phyloP scores from a whole-genome alignment of 2,329 filamentous ascomycete species.

The Ceratocystis cacaofunesta region DNA sequence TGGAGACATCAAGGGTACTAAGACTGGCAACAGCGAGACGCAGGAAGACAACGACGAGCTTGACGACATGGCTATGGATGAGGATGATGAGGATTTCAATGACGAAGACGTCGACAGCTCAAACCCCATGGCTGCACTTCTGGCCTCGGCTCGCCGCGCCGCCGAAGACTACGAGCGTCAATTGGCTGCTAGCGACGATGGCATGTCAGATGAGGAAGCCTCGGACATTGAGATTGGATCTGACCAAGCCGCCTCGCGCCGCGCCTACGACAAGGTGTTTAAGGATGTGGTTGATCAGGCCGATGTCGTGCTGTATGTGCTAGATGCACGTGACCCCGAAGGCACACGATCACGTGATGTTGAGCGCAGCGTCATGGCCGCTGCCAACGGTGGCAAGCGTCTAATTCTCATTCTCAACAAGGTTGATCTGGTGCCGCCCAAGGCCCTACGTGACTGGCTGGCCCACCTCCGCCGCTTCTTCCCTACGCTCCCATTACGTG shows the following conservation, averaged over 20 bases:
- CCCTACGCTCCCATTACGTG: constrained; percentile 77
- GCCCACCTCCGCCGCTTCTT: constrained; percentile 74
- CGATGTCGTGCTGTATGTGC: constrained; percentile 82
- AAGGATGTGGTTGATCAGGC: constrained; percentile 81
- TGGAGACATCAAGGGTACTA: constrained; percentile 37
- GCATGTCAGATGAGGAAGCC: constrained; percentile 40
- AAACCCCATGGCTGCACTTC: constrained; percentile 83
- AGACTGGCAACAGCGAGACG: constrained; percentile 39
- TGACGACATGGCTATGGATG: constrained; percentile 35
- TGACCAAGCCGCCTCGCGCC: constrained; percentile 52
- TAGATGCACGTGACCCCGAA: constrained; percentile 83
- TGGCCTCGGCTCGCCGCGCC: constrained; percentile 68
- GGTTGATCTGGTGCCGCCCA: constrained; percentile 75
- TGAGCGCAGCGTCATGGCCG: constrained; percentile 82
- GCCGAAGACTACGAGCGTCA: constrained; percentile 60
- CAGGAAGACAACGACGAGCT: constrained; percentile 34
- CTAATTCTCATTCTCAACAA: constrained; percentile 91
- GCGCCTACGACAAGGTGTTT: constrained; percentile 89
- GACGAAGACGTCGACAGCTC: constrained; percentile 49
- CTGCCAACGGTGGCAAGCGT: constrained; percentile 66
- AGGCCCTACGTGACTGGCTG: constrained; percentile 74
- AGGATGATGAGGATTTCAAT: constrained; percentile 40
- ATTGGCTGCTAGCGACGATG: constrained; percentile 43
- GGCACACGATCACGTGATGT: constrained; percentile 82
- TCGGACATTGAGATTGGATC: constrained; percentile 36